These are phyloP conservation scores for Mycena filopes DNA, from an alignment of 768 basidiomycete genomes.

Conservation along the genomic window DNA sequence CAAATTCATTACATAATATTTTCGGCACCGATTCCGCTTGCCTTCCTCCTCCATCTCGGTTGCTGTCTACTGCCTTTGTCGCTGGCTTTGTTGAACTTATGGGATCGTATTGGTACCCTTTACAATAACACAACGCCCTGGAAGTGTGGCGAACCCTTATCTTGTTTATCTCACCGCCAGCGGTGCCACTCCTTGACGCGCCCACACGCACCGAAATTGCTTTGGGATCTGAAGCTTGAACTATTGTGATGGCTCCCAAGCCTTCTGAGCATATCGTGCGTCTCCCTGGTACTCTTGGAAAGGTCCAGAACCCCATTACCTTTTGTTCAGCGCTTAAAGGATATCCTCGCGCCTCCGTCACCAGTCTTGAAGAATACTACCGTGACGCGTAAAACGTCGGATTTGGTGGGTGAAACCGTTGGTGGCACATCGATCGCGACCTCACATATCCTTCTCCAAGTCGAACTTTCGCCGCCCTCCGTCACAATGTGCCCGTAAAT, in stretches of 20 bases:
- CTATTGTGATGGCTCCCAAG: slow-evolving; percentile 7
- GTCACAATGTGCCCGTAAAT: slow-evolving; percentile 13
- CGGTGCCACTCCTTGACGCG: too few species aligned
- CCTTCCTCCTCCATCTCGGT: too few species aligned
- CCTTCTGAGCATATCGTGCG: background rate
- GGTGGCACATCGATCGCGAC: background rate
- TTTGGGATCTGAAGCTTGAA: background rate
- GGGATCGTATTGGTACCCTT: background rate
- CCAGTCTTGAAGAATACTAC: slow-evolving; percentile 4
- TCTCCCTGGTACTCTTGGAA: background rate
- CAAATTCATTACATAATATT: background rate
- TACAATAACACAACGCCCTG: too few species aligned
- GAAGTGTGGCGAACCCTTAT: too few species aligned
- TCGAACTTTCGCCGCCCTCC: background rate
- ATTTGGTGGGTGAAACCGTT: background rate
- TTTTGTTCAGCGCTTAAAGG: slow-evolving; percentile 3
- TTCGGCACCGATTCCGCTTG: too few species aligned
- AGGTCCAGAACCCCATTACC: background rate
- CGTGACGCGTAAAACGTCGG: slow-evolving; percentile 8
- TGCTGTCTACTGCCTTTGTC: too few species aligned
- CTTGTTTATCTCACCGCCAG: too few species aligned
- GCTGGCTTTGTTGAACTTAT: background rate
- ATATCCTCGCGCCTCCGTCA: background rate
- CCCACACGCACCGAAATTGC: too few species aligned
- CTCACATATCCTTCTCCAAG: background rate